Evolutionary conservation across 305 asterid genomes (phyloP).

Genomic region (Fraxinus greggii): DNA sequence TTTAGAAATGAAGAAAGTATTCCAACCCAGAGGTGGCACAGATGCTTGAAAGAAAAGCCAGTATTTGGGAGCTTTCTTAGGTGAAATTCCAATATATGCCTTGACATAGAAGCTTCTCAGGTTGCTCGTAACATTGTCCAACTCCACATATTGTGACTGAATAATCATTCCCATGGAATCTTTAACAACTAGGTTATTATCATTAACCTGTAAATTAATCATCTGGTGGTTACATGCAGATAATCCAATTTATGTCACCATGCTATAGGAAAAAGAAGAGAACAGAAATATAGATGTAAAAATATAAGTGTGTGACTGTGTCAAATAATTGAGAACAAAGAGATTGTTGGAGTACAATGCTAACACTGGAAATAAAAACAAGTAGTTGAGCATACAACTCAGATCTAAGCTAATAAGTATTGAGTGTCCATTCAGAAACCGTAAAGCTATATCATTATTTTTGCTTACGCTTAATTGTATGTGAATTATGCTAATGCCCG

Average conservation of each 20-base stretch:
- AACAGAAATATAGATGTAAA: neutral
- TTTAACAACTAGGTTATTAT: conserved; percentile 52
- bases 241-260: neutral
- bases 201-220: conserved; percentile 53
- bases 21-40: conserved; percentile 75
- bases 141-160: conserved; percentile 55
- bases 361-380: neutral
- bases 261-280: neutral
- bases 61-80: conserved; percentile 47
- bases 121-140: conserved; percentile 55
- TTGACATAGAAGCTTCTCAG: conserved; percentile 56
- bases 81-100: conserved; percentile 65
- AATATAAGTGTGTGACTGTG: neutral
- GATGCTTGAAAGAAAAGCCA: conserved; percentile 69
- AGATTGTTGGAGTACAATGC: neutral
- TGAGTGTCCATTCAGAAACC: neutral
- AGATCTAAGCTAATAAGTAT: neutral
- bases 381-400: neutral
- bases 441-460: neutral
- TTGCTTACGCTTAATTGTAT: neutral
- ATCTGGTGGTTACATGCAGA: conserved; percentile 6
- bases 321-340: neutral
- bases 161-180: conserved; percentile 58
- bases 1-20: conserved; percentile 62
- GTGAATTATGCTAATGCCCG: neutral